Base-by-base conservation (phyloP, 148 eudicot species). In the Heliamphora exappendiculata region DNA sequence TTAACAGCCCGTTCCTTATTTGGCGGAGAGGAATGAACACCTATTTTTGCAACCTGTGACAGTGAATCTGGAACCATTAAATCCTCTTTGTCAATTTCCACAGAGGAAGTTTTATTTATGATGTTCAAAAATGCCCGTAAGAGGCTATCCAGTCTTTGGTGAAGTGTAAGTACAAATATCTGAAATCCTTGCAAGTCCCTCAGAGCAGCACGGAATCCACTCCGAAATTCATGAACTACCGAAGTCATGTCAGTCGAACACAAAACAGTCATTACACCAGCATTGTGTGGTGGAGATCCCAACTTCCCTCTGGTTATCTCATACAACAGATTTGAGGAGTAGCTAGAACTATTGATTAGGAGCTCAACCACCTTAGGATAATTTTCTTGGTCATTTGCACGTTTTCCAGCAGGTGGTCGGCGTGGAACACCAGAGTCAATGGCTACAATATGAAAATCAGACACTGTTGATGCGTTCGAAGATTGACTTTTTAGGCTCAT, bases 391-490 rank as follows among this genome's bases (percentile, higher is more conserved):
- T 96, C 99, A 86, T 85, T 88, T 67, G 86, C 76, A 70, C 98
- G 99, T 78, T 93, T 93, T 16, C 91, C 91, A 77, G 91, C 97
- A 63, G 99, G 99, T 65, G 99, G 99, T 75, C 98, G 89, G 51
- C 99, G 94, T 82, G 99, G 98, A 67, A 96, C 98, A 81, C 93
- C 93, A 76, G 98, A 93, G 86, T 96, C 99, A 82, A 96, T 96
- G 74, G 98, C 98, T 77, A 92, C 91, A 51, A 96, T 87, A 75
- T 85, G 87, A 54, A 86, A 81, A 84, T 89, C 91, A 78, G 58
- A 57, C 68, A 50, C 37, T 26, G 72, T 55, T 62, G 89, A 51
- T 55, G 83, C 88, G 73, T 72, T 73, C 37, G 86, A 78, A 70
- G 78, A 72, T 59, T 85, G 86, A 86, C 90, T 87, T 71, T 62